These are phyloP conservation scores for Cyclocybe cylindracea DNA, from an alignment of 768 basidiomycete species.

Conservation along the genomic window DNA sequence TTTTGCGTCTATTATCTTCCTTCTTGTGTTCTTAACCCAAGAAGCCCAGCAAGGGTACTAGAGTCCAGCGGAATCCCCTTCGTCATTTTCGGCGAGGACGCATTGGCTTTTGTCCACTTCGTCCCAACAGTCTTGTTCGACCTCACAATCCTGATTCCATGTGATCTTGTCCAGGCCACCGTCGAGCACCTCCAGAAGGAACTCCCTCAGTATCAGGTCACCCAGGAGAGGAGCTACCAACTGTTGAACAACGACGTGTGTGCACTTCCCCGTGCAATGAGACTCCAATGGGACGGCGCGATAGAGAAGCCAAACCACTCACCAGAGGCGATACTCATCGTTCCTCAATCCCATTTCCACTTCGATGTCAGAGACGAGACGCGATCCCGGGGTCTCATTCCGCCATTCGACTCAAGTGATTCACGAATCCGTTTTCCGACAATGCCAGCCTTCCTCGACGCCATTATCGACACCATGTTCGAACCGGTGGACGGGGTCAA, in stretches of 20 bases:
- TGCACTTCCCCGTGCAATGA: no score
- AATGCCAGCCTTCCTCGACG: constrained; percentile 6
- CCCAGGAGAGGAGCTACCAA: no score
- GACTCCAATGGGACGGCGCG: no score
- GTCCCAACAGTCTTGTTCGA: constrained; percentile 18
- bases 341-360: constrained; percentile 11
- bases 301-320: constrained; percentile 1
- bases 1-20: constrained; percentile 3
- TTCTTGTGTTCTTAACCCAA: constrained; percentile 7
- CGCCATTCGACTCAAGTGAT: constrained; percentile 6
- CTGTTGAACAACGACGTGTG: no score
- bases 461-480: constrained; percentile 10
- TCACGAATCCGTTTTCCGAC: constrained; percentile 7
- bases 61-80: constrained; percentile 10
- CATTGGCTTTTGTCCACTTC: constrained; percentile 16
- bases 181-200: not conserved
- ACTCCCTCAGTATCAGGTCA: not conserved
- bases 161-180: constrained; percentile 7
- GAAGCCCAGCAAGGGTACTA: constrained; percentile 13
- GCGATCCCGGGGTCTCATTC: constrained; percentile 4
- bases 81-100: constrained; percentile 18
- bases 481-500: constrained; percentile 7
- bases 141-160: constrained; percentile 18
- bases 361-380: not conserved
- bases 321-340: constrained; percentile 5